These are phyloP conservation scores for Ophiosphaerella herpotricha DNA, from an alignment of 2,329 filamentous ascomycete species.

Conservation along the genomic window DNA sequence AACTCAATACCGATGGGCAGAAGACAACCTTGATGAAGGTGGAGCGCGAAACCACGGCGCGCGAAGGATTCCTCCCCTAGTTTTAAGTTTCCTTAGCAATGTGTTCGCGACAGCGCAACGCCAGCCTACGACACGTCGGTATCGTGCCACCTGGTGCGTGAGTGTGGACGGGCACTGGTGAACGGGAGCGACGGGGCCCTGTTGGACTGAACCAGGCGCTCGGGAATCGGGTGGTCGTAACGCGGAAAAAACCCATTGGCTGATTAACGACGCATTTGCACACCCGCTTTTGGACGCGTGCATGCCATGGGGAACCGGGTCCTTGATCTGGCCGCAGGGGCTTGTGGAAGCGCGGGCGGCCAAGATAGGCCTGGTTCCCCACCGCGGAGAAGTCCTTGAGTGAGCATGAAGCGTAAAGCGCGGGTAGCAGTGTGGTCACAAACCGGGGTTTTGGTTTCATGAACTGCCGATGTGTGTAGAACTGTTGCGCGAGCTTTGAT, in stretches of 20 bases:
- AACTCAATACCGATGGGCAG: too few relatives aligned
- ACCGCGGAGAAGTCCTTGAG: slow-evolving; percentile 12
- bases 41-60: too few relatives aligned
- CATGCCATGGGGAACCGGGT: slow-evolving; percentile 16
- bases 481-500: too few relatives aligned
- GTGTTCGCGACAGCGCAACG: too few relatives aligned
- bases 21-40: too few relatives aligned
- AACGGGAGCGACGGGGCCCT: neutral
- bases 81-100: too few relatives aligned
- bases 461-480: too few relatives aligned
- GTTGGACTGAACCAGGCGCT: neutral
- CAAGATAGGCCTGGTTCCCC: neutral
- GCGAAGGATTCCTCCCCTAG: too few relatives aligned
- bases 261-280: slow-evolving; percentile 5
- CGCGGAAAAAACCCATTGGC: slow-evolving; percentile 12
- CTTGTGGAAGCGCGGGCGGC: slow-evolving; percentile 2
- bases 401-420: neutral
- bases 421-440: neutral
- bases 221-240: slow-evolving; percentile 1
- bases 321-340: slow-evolving; percentile 9
- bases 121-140: too few relatives aligned
- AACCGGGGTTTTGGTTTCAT: too few relatives aligned
- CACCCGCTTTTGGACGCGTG: slow-evolving; percentile 5
- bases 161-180: neutral
- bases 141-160: slow-evolving; percentile 1